A percentile compares a stretch with the other conserved stretches of the same genome.
Conservation (phyloP, 1,284 basidiomycete species). For the Moesziomyces parantarcticus region DNA sequence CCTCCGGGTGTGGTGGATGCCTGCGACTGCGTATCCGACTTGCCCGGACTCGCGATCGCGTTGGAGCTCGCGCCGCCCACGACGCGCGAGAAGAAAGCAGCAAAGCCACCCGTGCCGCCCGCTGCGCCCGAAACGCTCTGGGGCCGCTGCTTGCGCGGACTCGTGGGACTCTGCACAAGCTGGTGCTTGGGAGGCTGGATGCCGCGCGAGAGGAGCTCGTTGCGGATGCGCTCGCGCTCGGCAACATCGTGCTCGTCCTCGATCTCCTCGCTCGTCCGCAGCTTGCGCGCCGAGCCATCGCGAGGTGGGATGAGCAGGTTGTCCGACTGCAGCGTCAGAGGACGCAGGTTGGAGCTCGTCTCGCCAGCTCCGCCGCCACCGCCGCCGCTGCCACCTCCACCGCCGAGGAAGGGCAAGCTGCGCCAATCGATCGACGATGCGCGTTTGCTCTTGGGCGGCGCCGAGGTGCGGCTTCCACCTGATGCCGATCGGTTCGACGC, state of each 20-base stretch:
- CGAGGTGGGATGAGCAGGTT: conserved; percentile 28
- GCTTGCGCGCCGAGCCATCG: conserved; percentile 35
- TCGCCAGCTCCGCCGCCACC: conserved; percentile 71
- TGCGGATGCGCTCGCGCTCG: conserved; percentile 56
- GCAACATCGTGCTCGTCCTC: conserved; percentile 53
- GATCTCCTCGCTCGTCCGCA: conserved; percentile 50
- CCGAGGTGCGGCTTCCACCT: conserved; percentile 2
- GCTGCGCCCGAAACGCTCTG: conserved; percentile 25
- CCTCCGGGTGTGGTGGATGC: conserved; percentile 20
- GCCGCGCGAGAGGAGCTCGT: conserved; percentile 52
- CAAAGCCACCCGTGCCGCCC: conserved; percentile 42
- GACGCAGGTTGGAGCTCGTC: conserved; percentile 74
- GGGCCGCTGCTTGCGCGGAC: conserved; percentile 14
- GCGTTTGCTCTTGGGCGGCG: conserved; percentile 30
- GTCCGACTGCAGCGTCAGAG: conserved; percentile 73
- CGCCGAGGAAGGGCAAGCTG: conserved; percentile 46
- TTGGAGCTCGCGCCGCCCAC: conserved; percentile 37
- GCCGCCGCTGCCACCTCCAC: conserved; percentile 17
- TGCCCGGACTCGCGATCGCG: conserved; percentile 11
- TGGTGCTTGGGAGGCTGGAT: conserved; percentile 56
- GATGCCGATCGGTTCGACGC: conserved; percentile 4
- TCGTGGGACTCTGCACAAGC: conserved; percentile 32
- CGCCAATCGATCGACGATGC: conserved; percentile 52
- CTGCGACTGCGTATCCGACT: conserved; percentile 29
- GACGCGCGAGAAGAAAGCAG: conserved; percentile 58